These are phyloP conservation scores for Tephrocybe sp. DNA, from an alignment of 768 basidiomycete species.

Conservation along the genomic window DNA sequence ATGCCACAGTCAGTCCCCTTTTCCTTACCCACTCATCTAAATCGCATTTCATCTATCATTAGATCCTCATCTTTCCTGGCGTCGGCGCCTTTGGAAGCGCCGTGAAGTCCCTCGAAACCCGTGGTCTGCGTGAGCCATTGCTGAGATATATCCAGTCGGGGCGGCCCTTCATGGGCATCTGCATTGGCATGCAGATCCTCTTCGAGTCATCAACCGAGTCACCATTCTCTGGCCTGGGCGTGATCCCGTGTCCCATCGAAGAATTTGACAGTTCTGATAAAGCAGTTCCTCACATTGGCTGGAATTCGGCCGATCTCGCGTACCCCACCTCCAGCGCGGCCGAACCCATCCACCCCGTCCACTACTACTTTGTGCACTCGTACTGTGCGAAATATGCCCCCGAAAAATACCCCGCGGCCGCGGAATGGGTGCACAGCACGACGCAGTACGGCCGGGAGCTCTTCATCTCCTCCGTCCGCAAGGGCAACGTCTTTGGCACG, in stretches of 20 bases:
- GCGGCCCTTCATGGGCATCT: constrained; percentile 95
- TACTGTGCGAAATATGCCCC: constrained; percentile 81
- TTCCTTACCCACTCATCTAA: constrained; percentile 12
- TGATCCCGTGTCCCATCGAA: constrained; percentile 82
- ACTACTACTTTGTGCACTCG: constrained; percentile 98
- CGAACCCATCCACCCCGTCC: constrained; percentile 50
- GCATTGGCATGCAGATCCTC: constrained; percentile 97
- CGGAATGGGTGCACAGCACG: constrained; percentile 79
- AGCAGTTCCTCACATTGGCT: constrained; percentile 97
- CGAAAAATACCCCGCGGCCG: constrained; percentile 49
- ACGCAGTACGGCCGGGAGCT: constrained; percentile 94
- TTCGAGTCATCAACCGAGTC: constrained; percentile 87
- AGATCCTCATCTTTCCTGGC: constrained; percentile 97
- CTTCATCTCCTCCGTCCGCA: constrained; percentile 83
- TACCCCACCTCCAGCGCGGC: constrained; percentile 44
- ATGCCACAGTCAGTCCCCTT: constrained; percentile 75
- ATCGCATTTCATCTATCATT: constrained; percentile 20
- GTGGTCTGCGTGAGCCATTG: constrained; percentile 80
- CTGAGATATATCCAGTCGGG: constrained; percentile 83
- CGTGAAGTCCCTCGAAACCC: constrained; percentile 68
- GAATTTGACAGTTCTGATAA: constrained; percentile 73
- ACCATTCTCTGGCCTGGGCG: constrained; percentile 69
- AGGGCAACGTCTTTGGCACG: constrained; percentile 83
- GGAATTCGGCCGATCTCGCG: constrained; percentile 77
- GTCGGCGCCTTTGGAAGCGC: constrained; percentile 94